Evolutionary conservation across 2,329 filamentous ascomycete genomes (phyloP).

Genomic region (Cordyceps fumosorosea): DNA sequence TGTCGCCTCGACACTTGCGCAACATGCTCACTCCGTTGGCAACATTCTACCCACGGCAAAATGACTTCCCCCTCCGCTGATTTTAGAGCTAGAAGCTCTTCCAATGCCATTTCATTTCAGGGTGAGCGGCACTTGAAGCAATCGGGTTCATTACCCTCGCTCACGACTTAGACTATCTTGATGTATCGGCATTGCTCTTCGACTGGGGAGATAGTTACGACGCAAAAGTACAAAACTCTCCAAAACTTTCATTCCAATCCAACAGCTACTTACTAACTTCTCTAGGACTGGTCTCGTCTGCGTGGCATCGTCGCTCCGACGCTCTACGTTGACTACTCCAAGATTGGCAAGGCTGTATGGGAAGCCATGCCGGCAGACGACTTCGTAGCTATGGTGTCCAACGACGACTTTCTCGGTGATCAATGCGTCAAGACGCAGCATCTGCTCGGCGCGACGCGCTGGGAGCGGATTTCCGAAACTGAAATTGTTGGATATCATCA

Average conservation of each 20-base stretch:
- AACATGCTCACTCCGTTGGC: no score
- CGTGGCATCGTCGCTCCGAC: background rate
- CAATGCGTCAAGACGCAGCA: slow-evolving; percentile 57
- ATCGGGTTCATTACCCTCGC: background rate
- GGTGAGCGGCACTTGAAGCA: background rate
- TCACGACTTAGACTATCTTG: background rate
- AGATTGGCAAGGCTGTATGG: slow-evolving; percentile 30
- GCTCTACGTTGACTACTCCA: background rate
- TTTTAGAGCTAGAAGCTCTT: background rate
- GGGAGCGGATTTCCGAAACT: slow-evolving; percentile 49
- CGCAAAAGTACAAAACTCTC: background rate
- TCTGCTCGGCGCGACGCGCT: slow-evolving; percentile 55
- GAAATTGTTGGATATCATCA: slow-evolving; percentile 55
- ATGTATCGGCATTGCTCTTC: background rate
- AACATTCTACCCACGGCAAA: background rate
- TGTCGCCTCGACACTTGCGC: background rate
- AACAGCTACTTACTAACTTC: background rate
- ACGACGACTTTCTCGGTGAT: slow-evolving; percentile 50
- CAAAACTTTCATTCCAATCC: background rate
- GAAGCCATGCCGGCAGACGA: slow-evolving; percentile 54
- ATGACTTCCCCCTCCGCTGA: background rate
- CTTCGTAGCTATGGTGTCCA: slow-evolving; percentile 55
- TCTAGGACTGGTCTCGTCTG: background rate
- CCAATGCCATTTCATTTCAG: background rate
- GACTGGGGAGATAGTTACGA: background rate